These are phyloP conservation scores for Dissoconium aciculare DNA, from an alignment of 2,329 filamentous ascomycete species.

Conservation along the genomic window DNA sequence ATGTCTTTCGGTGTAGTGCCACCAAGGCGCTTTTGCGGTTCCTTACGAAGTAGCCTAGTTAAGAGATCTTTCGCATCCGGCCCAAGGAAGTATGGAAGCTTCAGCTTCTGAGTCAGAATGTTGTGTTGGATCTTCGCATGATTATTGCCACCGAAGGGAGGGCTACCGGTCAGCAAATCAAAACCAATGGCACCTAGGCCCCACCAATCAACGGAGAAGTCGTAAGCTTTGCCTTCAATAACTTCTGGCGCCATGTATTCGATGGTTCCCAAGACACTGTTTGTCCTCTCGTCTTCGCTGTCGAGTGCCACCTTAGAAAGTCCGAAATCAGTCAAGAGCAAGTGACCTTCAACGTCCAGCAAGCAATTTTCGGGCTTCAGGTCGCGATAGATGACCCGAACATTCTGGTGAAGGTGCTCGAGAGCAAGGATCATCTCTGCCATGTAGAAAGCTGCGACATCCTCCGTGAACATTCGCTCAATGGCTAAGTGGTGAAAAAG, in stretches of 20 bases:
- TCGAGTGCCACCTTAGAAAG: slow-evolving; percentile 86
- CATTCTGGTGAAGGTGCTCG: slow-evolving; percentile 78
- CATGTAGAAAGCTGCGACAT: slow-evolving; percentile 91
- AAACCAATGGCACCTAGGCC: slow-evolving; percentile 84
- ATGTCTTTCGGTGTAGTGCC: slow-evolving; percentile 81
- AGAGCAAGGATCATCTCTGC: slow-evolving; percentile 92
- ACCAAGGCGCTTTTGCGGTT: slow-evolving; percentile 79
- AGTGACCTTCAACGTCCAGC: slow-evolving; percentile 76
- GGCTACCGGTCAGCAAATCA: slow-evolving; percentile 81
- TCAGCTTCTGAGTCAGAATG: slow-evolving; percentile 83
- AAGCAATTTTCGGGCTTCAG: slow-evolving; percentile 97
- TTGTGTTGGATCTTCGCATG: slow-evolving; percentile 91
- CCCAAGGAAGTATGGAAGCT: slow-evolving; percentile 77
- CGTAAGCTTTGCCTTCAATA: slow-evolving; percentile 73
- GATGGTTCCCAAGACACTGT: slow-evolving; percentile 83
- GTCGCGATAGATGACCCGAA: slow-evolving; percentile 92
- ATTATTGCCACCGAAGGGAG: slow-evolving; percentile 82
- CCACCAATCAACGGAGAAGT: slow-evolving; percentile 97
- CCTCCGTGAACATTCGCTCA: slow-evolving; percentile 89
- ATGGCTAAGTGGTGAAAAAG: slow-evolving; percentile 88
- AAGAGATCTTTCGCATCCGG: slow-evolving; percentile 89
- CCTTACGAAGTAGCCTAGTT: slow-evolving; percentile 77
- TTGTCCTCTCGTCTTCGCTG: slow-evolving; percentile 50
- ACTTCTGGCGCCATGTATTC: slow-evolving; percentile 99
- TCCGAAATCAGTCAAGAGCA: slow-evolving; percentile 91